Evolutionary conservation across 1,284 basidiomycete genomes (phyloP).

Genomic region (Leccinum fallax): DNA sequence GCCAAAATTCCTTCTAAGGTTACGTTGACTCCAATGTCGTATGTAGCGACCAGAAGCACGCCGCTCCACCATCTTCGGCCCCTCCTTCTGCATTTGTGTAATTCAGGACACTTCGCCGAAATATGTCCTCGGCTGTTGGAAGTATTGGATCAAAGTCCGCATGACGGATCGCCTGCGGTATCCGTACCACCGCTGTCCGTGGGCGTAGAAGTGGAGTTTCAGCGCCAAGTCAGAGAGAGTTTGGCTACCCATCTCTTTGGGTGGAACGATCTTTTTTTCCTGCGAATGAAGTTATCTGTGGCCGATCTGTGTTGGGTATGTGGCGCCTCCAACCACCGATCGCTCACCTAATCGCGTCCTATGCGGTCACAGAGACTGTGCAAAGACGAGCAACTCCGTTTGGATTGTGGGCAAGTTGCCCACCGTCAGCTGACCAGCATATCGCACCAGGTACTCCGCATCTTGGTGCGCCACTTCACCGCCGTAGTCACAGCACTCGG

Average conservation of each 20-base stretch:
- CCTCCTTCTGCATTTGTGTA: slow-evolving; percentile 51
- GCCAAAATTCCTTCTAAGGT: slow-evolving; percentile 4
- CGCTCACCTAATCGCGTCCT: slow-evolving; percentile 13
- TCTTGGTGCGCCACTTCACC: slow-evolving; percentile 57
- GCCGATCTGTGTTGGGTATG: slow-evolving; percentile 69
- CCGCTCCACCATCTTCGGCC: slow-evolving; percentile 59
- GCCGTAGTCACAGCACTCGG: slow-evolving; percentile 47
- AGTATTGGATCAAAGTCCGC: slow-evolving; percentile 37
- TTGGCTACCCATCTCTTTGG: slow-evolving; percentile 62
- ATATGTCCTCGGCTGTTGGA: slow-evolving; percentile 53
- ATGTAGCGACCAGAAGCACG: slow-evolving; percentile 45
- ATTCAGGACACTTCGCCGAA: slow-evolving; percentile 38
- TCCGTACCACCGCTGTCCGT: slow-evolving; percentile 37
- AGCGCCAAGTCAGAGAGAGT: slow-evolving; percentile 49
- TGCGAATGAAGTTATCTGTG: slow-evolving; percentile 58
- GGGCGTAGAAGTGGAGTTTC: slow-evolving; percentile 37
- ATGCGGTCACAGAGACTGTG: slow-evolving; percentile 49
- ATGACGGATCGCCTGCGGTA: slow-evolving; percentile 38
- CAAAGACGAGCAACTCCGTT: slow-evolving; percentile 41
- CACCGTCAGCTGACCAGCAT: slow-evolving; percentile 51
- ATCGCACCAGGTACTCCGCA: slow-evolving; percentile 55
- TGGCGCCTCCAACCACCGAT: slow-evolving; percentile 15
- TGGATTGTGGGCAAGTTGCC: slow-evolving; percentile 52
- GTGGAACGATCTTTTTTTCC: slow-evolving; percentile 50
- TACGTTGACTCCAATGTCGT: slow-evolving; percentile 8